Base-by-base conservation (phyloP, 1,284 basidiomycete species). In the Bondarzewia mesenterica region DNA sequence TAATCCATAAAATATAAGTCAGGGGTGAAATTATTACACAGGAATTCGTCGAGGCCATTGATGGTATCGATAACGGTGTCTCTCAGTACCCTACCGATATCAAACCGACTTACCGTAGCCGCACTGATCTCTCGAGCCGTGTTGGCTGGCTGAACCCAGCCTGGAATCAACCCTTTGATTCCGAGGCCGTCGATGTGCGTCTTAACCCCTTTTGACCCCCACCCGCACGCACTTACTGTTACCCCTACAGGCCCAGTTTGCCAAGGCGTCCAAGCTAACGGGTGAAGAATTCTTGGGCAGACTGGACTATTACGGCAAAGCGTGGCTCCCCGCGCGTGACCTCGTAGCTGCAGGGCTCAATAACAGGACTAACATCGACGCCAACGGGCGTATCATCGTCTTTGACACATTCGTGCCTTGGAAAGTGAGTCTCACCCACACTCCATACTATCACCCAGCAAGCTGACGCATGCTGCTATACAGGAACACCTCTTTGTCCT, bases 21-120 rank as follows among this genome's bases (percentile, higher is more conserved):
- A 47, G 35, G 53, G 35, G n/a, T 48, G n/a, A n/a, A n/a, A n/a
- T n/a, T n/a, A n/a, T 7, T 22, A 42, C 26, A 7, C 54, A 89
- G 83, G 89, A 93, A 63, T 92, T 94, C 63, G 87, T 97, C 45
- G 93, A 97, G 69, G 91, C 88, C 14, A 87, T 99, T 56, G 95
- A 99, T 67, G 95, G 80, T 7, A 89, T 94, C 62, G 95, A 99
- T 71, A 97, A 97, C 60, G 93, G 93, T n/a, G 78, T 97, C 56
- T 77, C 81, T 8, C 86, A 90, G 58, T 91, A 87, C 62, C 73
- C 74, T 8, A 68, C 63, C 5, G 77, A 82, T 46, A 61, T 82
- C 36, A 69, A 78, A 51, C 77, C 86, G 15, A 75, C 70, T 50
- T 97, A 96, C 69, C 75, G 75, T 55, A 80, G 71, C 57, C 72